Evolutionary conservation across 1,139 yeast genomes (phyloP).

Genomic region (Pichiaceae sp.): DNA sequence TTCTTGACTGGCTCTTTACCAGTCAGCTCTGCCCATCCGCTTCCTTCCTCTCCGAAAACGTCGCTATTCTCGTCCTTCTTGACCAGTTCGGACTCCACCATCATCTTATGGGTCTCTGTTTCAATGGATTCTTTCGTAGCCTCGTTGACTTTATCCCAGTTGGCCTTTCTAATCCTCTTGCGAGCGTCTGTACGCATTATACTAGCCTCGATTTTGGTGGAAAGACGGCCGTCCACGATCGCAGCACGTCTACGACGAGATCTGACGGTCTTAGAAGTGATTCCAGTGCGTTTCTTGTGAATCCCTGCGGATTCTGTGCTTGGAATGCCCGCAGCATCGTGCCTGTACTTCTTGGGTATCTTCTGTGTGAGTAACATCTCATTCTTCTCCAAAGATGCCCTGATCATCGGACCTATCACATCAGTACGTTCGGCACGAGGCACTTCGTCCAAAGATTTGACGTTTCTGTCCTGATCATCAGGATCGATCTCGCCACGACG

Average conservation of each 20-base stretch:
- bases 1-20: background rate
- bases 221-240: constrained; percentile 45
- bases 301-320: constrained; percentile 15
- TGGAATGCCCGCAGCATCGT: constrained; percentile 16
- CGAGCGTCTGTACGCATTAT: constrained; percentile 55
- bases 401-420: constrained; percentile 52
- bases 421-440: constrained; percentile 55
- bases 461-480: constrained; percentile 28
- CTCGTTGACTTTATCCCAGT: constrained; percentile 64
- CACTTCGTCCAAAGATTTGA: constrained; percentile 38
- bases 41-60: constrained; percentile 5
- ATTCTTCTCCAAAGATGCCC: constrained; percentile 58
- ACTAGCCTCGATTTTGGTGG: constrained; percentile 57
- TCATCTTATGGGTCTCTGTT: background rate
- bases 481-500: constrained; percentile 44
- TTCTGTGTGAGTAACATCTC: constrained; percentile 53
- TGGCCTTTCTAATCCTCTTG: constrained; percentile 54
- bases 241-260: constrained; percentile 39
- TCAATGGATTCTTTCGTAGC: constrained; percentile 9
- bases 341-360: constrained; percentile 26
- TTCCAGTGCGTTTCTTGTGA: constrained; percentile 22
- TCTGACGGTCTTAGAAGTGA: constrained; percentile 31
- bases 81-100: constrained; percentile 1
- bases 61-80: constrained; percentile 20
- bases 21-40: constrained; percentile 2